These are phyloP conservation scores for Xylaria scruposa DNA, from an alignment of 495 filamentous ascomycete species.

Conservation along the genomic window DNA sequence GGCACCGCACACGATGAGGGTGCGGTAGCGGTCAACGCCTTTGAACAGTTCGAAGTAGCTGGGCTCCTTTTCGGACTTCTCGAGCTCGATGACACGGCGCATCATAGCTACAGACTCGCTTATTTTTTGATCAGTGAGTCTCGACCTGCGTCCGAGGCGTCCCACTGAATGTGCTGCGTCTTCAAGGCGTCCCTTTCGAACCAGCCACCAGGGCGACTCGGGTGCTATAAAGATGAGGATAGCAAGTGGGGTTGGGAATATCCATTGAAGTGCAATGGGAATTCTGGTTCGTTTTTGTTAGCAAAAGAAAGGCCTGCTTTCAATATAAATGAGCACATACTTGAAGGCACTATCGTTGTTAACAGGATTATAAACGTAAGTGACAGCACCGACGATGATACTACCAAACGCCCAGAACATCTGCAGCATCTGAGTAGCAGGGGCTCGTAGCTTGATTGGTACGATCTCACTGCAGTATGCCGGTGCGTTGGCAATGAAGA, in stretches of 20 bases:
- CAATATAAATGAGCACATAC: conserved; percentile 44
- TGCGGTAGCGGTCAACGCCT: conserved; percentile 53
- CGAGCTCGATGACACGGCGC: conserved; percentile 37
- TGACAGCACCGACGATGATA: conserved; percentile 54
- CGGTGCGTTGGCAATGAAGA: conserved; percentile 58
- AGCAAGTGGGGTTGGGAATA: conserved; percentile 51
- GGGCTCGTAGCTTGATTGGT: conserved; percentile 52
- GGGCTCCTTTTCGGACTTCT: conserved; percentile 37
- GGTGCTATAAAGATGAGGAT: conserved; percentile 52
- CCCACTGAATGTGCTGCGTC: conserved; percentile 48
- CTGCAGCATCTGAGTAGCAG: conserved; percentile 55
- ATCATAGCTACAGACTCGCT: conserved; percentile 48
- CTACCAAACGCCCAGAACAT: conserved; percentile 56
- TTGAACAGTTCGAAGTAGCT: conserved; percentile 51
- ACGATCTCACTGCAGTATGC: conserved; percentile 55
- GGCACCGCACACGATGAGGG: conserved; percentile 55
- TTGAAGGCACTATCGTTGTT: conserved; percentile 48
- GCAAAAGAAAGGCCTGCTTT: conserved; percentile 35
- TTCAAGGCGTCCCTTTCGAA: conserved; percentile 49
- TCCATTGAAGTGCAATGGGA: conserved; percentile 57
- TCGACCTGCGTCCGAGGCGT: conserved; percentile 40
- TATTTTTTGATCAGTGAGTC: background rate
- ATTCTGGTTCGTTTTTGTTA: conserved; percentile 45
- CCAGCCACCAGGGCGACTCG: conserved; percentile 59
- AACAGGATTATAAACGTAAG: conserved; percentile 48